Evolutionary conservation across 345 rosid species (phyloP).

Genomic region (Acer yangbiense): DNA sequence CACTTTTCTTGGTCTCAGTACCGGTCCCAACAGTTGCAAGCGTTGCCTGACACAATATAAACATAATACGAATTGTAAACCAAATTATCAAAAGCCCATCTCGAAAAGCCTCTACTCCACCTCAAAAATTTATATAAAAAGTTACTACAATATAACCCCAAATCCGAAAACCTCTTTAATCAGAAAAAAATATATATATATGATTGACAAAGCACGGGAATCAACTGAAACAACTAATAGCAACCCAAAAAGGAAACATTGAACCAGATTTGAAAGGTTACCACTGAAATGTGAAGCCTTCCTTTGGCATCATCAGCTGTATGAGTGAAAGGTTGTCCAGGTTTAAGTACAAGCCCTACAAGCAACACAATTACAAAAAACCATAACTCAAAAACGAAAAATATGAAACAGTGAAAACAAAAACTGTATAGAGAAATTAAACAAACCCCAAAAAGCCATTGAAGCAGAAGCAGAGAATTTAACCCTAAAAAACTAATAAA

Average conservation of each 20-base stretch:
- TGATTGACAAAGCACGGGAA: neutral
- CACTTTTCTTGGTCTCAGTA: constrained; percentile 31
- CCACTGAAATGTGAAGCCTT: constrained; percentile 80
- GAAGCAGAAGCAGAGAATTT: neutral
- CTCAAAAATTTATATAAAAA: too few relatives aligned
- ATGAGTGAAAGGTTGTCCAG: constrained; percentile 59
- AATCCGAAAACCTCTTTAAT: neutral
- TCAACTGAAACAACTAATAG: neutral
- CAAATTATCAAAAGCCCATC: neutral
- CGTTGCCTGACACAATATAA: constrained; percentile 50
- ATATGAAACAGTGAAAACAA: neutral
- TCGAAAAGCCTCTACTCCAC: too few relatives aligned
- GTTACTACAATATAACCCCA: neutral
- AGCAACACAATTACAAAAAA: neutral
- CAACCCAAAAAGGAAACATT: neutral
- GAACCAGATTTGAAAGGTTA: constrained; percentile 8
- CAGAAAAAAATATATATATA: neutral
- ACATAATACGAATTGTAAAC: neutral
- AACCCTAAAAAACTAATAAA: too few relatives aligned
- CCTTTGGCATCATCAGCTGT: constrained; percentile 20
- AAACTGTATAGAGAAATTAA: neutral
- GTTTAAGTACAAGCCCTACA: constrained; percentile 72
- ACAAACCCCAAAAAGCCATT: constrained; percentile 20
- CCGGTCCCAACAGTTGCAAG: constrained; percentile 72
- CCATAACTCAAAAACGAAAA: neutral